Base-by-base conservation (phyloP, 202 grass and related monocot species). In the Schoenoplectus triqueter region DNA sequence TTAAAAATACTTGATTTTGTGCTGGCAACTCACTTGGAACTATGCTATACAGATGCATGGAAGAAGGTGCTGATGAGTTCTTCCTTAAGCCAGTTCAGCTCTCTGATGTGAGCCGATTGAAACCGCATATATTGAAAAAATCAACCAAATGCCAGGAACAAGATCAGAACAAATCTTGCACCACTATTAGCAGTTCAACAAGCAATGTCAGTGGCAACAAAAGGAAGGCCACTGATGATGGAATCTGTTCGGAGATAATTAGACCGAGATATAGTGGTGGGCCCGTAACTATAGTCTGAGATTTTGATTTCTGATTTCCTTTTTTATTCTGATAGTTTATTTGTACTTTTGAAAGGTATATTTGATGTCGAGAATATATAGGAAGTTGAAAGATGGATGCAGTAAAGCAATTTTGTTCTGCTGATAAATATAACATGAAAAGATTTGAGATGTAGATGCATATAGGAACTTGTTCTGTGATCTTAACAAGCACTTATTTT, bases 41-140 rank as follows among this genome's bases (percentile, higher is more conserved):
- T 74, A 0, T 3, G 54, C 55, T 46, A 78, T 87, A 19, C 91
- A 97, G 94, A 90, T 97, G 91, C 83, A 86, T 97, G 85, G 94
- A 95, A 88, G 93, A 92, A 92, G 94, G 94, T 78, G 94, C 94
- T 7, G 90, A 97, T 18, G 91, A 97, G 69, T 97, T 97, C 50
- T 93, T 97, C 75, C 86, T 97, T 1, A 97, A 97, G 67, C 94
- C 94, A 15, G 94, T 97, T 39, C 82, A 79, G 20, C 91, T 97
- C 57, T 97, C 94, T 22, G 90, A 89, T 63, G 87, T 91, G 84
- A 91, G 72, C 70, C 85, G 92, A 69, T 89, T 95, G 1, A 91
- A 89, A 72, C 84, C 85, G 42, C 93, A 91, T 63, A 88, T 87
- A 68, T 74, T 93, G 80, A 95, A 91, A 2, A 83, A 83, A 59